A percentile compares a stretch with the other conserved stretches of the same genome.
phyloP scores from a whole-genome alignment of 192 early-diverging fungal genomes.

The Backusella macrospora region DNA sequence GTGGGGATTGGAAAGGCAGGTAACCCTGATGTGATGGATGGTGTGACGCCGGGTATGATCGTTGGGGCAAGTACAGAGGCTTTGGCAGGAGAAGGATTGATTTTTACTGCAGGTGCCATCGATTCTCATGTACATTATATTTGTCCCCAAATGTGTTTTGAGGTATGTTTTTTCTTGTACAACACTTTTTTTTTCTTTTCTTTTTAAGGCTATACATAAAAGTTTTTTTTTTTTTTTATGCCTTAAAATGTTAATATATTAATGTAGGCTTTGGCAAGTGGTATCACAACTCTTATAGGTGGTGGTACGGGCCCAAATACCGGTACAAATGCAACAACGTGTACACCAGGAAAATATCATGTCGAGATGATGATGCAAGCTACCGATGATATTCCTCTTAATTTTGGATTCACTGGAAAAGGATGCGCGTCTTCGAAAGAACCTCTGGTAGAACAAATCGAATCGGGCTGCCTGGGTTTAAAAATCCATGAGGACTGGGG shows the following conservation, averaged over 20 bases:
- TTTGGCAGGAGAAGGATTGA: conserved; percentile 85
- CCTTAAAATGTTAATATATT: conserved; percentile 36
- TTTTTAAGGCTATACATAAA: conserved; percentile 4
- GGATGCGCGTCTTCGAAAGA: conserved; percentile 73
- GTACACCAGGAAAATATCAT: conserved; percentile 83
- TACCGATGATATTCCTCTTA: conserved; percentile 86
- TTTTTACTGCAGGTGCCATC: conserved; percentile 91
- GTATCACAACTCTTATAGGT: conserved; percentile 83
- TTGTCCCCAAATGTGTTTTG: conserved; percentile 84
- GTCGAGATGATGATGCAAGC: conserved; percentile 88
- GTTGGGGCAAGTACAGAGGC: conserved; percentile 89
- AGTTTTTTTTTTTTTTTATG: conserved; percentile 14
- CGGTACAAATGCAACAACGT: conserved; percentile 93
- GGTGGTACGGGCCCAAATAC: conserved; percentile 95
- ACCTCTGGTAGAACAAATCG: conserved; percentile 80
- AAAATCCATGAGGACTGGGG: conserved; percentile 97
- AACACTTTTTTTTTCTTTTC: background rate
- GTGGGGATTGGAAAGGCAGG: conserved; percentile 94
- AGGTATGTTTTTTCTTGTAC: conserved; percentile 50
- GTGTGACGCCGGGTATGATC: conserved; percentile 86
- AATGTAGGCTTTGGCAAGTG: conserved; percentile 66
- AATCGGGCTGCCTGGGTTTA: conserved; percentile 84
- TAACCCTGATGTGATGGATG: conserved; percentile 94
- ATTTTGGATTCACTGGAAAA: conserved; percentile 93
- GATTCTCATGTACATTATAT: conserved; percentile 96